Percentiles rank a stretch among this genome's conserved stretches.
Evolutionary conservation across 352 stramenopile species (phyloP).

Genomic region (Phytophthora capsici): DNA sequence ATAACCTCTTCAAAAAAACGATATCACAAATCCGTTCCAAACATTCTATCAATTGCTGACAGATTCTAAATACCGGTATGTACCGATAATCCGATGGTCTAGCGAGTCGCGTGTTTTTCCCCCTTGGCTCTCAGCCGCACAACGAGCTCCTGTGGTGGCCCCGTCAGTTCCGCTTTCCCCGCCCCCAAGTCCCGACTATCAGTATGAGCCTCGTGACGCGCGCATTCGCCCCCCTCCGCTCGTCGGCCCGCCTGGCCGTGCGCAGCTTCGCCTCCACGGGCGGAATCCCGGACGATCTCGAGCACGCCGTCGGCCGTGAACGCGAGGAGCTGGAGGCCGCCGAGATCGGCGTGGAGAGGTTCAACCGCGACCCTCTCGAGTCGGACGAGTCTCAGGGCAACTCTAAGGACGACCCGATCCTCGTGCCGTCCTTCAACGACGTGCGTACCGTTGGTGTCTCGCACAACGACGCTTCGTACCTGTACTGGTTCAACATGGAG

Average conservation of each 20-base stretch:
- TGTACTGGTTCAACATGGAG: constrained; percentile 89
- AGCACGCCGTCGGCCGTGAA: constrained; percentile 85
- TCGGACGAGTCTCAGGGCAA: constrained; percentile 89
- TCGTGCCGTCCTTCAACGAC: constrained; percentile 83
- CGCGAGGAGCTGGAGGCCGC: constrained; percentile 78
- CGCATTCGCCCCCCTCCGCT: constrained; percentile 60
- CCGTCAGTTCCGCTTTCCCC: constrained; percentile 36
- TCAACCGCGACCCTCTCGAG: constrained; percentile 88
- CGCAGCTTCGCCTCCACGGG: constrained; percentile 64
- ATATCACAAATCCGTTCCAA: no score
- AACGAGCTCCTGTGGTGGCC: not conserved
- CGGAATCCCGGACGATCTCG: constrained; percentile 75
- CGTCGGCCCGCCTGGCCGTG: constrained; percentile 39
- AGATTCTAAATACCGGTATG: no score
- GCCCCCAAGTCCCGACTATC: constrained; percentile 2
- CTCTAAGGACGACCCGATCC: constrained; percentile 89
- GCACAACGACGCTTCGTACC: constrained; percentile 90
- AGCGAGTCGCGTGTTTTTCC: constrained; percentile 18
- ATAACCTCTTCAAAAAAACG: no score
- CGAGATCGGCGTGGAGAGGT: constrained; percentile 66
- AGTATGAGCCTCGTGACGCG: constrained; percentile 61
- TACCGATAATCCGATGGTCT: no score
- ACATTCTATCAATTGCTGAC: no score
- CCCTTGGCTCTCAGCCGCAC: not conserved
- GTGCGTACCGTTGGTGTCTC: constrained; percentile 80